These are phyloP conservation scores for Capronia coronata DNA, from an alignment of 2,329 filamentous ascomycete species.

Conservation along the genomic window DNA sequence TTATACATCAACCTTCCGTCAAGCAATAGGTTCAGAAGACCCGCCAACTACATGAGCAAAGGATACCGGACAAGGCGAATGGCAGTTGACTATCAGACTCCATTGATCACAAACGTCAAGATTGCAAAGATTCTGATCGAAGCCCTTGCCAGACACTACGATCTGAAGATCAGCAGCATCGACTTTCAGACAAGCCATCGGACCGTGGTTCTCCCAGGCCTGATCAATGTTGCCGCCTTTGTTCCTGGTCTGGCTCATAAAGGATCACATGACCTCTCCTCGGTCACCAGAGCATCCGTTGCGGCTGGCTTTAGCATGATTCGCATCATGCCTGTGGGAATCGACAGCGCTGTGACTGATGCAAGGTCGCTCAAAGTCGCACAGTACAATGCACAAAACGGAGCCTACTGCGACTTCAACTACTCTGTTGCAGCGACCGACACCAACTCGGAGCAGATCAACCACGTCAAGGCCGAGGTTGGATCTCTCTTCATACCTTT, in stretches of 20 bases:
- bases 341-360: constrained; percentile 67
- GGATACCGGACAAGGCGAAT: constrained; percentile 94
- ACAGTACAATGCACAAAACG: constrained; percentile 62
- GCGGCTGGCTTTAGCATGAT: constrained; percentile 74
- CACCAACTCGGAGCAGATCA: constrained; percentile 67
- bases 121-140: constrained; percentile 97
- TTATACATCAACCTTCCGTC: constrained; percentile 99
- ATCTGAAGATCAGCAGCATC: constrained; percentile 71
- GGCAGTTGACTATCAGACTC: constrained; percentile 97
- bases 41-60: constrained; percentile 97
- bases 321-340: constrained; percentile 67
- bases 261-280: constrained; percentile 61
- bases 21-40: constrained; percentile 91
- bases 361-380: constrained; percentile 63
- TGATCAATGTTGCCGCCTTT: constrained; percentile 75
- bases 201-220: constrained; percentile 64
- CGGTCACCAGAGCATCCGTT: constrained; percentile 66
- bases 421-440: constrained; percentile 69
- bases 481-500: constrained; percentile 78
- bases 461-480: constrained; percentile 64
- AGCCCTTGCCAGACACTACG: constrained; percentile 82
- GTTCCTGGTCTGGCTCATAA: constrained; percentile 64
- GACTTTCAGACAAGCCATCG: constrained; percentile 90
- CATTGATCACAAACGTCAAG: constrained; percentile 97
- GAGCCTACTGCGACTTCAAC: constrained; percentile 71